Percentiles rank a stretch among this genome's conserved stretches.
phyloP scores from a whole-genome alignment of 768 basidiomycete species.

The Fistulinella prunicolor region DNA sequence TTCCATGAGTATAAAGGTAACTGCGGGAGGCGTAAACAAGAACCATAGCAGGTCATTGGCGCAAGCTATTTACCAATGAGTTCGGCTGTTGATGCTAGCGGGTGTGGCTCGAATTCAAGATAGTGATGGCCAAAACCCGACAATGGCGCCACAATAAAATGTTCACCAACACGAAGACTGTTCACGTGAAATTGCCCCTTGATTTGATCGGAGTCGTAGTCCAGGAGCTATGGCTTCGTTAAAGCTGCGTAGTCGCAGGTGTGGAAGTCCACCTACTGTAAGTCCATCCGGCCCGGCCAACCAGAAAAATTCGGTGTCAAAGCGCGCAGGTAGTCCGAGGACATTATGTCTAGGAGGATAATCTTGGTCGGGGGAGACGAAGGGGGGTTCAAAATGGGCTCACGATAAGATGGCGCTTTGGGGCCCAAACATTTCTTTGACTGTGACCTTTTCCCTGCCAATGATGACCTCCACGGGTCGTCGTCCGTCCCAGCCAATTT shows the following conservation, averaged over 20 bases:
- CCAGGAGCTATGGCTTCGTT: conserved; percentile 41
- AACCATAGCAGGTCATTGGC: background rate
- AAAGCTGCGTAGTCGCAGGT: conserved; percentile 2
- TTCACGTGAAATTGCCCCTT: conserved; percentile 53
- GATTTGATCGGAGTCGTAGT: conserved; percentile 47
- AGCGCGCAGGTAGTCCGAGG: conserved; percentile 60
- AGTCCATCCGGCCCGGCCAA: conserved; percentile 53
- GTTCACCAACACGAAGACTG: conserved; percentile 42
- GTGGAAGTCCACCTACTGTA: conserved; percentile 36
- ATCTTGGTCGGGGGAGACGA: background rate
- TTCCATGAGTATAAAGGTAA: conserved; percentile 65
- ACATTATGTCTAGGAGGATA: conserved; percentile 45
- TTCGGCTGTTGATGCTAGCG: conserved; percentile 47
- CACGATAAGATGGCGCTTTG: conserved; percentile 54
- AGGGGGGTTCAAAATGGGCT: conserved; percentile 15
- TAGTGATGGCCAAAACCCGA: conserved; percentile 55
- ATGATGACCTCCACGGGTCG: conserved; percentile 50
- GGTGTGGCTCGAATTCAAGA: conserved; percentile 52
- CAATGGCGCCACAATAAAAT: conserved; percentile 48
- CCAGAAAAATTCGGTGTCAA: conserved; percentile 61
- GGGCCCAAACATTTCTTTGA: conserved; percentile 57
- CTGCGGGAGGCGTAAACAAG: conserved; percentile 30
- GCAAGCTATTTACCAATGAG: conserved; percentile 41
- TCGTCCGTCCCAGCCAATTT: conserved; percentile 52
- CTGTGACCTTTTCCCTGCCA: conserved; percentile 46